These are phyloP conservation scores for Erysimum cheiranthoides DNA, from an alignment of 345 rosid species.

Conservation along the genomic window DNA sequence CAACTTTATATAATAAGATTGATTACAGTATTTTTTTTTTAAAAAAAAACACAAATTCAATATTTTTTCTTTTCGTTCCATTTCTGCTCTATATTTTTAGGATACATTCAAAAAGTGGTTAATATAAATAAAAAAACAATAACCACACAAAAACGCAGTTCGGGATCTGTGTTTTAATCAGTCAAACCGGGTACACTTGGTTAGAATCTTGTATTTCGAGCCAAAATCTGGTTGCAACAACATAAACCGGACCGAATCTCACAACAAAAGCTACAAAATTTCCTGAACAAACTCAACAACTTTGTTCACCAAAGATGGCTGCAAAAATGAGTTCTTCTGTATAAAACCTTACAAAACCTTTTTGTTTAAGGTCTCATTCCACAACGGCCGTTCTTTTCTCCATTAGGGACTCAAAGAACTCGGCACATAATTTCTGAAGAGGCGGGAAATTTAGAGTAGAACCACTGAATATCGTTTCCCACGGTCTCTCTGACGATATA, in stretches of 20 bases:
- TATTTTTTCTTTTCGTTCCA: no score
- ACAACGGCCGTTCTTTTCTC: conserved; percentile 64
- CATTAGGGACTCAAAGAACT: conserved; percentile 77
- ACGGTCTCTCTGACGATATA: conserved; percentile 69
- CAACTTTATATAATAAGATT: no score
- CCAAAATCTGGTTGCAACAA: conserved; percentile 19
- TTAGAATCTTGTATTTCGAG: background rate
- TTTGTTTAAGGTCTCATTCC: conserved; percentile 49
- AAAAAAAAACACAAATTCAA: no score
- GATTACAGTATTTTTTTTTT: no score
- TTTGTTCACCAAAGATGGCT: conserved; percentile 21
- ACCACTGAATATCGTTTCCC: conserved; percentile 86
- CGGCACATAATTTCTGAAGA: conserved; percentile 68
- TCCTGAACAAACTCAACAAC: conserved; percentile 25
- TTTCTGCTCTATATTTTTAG: no score
- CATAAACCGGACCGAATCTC: conserved; percentile 19
- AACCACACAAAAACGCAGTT: background rate
- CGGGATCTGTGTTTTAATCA: background rate
- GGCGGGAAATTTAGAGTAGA: conserved; percentile 89
- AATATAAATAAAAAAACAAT: no score
- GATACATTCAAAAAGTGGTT: no score
- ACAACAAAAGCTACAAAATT: conserved; percentile 39
- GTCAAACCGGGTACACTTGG: background rate
- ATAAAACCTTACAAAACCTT: conserved; percentile 24
- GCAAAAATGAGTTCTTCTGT: conserved; percentile 20